phyloP scores from a whole-genome alignment of 2,329 filamentous ascomycete species.

The Colletotrichum camelliae region DNA sequence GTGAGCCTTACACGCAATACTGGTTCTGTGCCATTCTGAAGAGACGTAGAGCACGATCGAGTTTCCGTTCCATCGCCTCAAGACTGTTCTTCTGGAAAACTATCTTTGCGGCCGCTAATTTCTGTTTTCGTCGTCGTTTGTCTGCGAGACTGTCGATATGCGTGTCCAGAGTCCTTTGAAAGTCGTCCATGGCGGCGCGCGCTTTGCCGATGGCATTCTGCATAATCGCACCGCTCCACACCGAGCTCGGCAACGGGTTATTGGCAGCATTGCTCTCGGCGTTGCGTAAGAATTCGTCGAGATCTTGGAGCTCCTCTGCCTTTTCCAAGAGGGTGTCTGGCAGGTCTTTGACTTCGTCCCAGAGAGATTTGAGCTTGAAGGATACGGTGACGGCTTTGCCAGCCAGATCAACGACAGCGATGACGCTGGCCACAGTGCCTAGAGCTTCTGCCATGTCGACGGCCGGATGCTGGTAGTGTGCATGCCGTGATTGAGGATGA shows the following conservation, averaged over 20 bases:
- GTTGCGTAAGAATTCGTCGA: not conserved
- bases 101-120: conserved; percentile 24
- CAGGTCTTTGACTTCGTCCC: conserved; percentile 21
- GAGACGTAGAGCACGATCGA: conserved; percentile 20
- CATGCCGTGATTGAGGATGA: too few species aligned
- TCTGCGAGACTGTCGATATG: conserved; percentile 3
- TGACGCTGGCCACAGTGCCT: not conserved
- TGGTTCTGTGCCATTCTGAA: conserved; percentile 22
- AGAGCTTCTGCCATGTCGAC: not conserved
- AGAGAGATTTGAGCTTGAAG: conserved; percentile 13
- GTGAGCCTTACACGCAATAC: conserved; percentile 24
- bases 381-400: conserved; percentile 18
- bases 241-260: not conserved
- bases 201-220: not conserved
- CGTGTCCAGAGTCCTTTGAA: not conserved
- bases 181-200: not conserved
- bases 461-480: too few species aligned
- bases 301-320: not conserved
- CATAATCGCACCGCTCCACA: not conserved
- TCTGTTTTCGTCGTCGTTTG: conserved; percentile 21
- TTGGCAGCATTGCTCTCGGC: not conserved
- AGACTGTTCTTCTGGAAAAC: conserved; percentile 24
- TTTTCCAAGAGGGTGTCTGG: not conserved
- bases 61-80: conserved; percentile 20
- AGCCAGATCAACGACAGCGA: conserved; percentile 13